Percentiles rank a stretch among this genome's conserved stretches.
Evolutionary conservation across 176 grass and related monocot species (phyloP).

Genomic region (Zea mays): Zm-B73-REFERENCE-NAM-5.0 NC_050098.1:97831001-97831500

Average conservation of each 20-base stretch:
- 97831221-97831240: background rate
- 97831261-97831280: background rate
- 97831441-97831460: background rate
- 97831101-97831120: background rate
- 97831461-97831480: constrained; percentile 6
- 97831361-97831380: background rate
- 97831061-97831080: background rate
- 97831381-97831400: constrained; percentile 2
- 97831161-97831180: too few relatives aligned
- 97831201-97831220: background rate
- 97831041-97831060: background rate
- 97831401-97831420: constrained; percentile 16
- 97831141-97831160: background rate
- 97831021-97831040: background rate
- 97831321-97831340: too few relatives aligned
- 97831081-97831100: background rate
- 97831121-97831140: background rate
- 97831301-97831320: too few relatives aligned
- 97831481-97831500: constrained; percentile 11
- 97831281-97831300: background rate
- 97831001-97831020: background rate
- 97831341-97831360: background rate
- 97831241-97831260: background rate
- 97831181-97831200: background rate
- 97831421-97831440: background rate